A percentile compares a stretch with the other conserved stretches of the same genome.
phyloP scores from a whole-genome alignment of 2,329 filamentous ascomycete species.

The Alternaria viburni region DNA sequence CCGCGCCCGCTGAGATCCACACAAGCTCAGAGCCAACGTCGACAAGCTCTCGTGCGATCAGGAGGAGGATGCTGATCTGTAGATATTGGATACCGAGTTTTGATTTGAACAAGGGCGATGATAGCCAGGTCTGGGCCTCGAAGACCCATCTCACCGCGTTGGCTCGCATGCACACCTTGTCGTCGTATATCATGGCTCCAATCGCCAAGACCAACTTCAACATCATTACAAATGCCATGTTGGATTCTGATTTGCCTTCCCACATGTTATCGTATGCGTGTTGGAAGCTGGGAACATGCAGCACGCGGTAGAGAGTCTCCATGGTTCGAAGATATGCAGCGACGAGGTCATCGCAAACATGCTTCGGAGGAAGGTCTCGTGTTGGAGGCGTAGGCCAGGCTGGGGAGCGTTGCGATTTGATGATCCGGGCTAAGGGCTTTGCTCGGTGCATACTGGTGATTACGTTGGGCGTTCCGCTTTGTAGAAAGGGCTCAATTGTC shows the following conservation, averaged over 20 bases:
- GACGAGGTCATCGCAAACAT: slow-evolving; percentile 56
- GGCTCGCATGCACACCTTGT: slow-evolving; percentile 57
- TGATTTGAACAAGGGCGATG: slow-evolving; percentile 61
- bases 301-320: slow-evolving; percentile 57
- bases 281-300: slow-evolving; percentile 60
- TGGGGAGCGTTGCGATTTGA: slow-evolving; percentile 59
- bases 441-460: slow-evolving; percentile 55
- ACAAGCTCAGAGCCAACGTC: slow-evolving; percentile 45
- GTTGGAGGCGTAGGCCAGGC: slow-evolving; percentile 55
- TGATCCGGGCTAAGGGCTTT: slow-evolving; percentile 59
- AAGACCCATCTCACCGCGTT: slow-evolving; percentile 64
- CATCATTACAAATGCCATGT: slow-evolving; percentile 60
- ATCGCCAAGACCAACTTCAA: slow-evolving; percentile 66
- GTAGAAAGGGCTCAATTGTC: slow-evolving; percentile 51
- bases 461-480: slow-evolving; percentile 48
- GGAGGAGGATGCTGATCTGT: slow-evolving; percentile 52
- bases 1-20: slow-evolving; percentile 48
- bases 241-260: slow-evolving; percentile 38
- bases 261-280: slow-evolving; percentile 61
- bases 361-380: slow-evolving; percentile 55
- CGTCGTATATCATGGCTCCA: slow-evolving; percentile 60
- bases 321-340: slow-evolving; percentile 57
- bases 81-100: slow-evolving; percentile 58
- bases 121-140: slow-evolving; percentile 63
- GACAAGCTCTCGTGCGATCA: slow-evolving; percentile 47